A percentile compares a stretch with the other conserved stretches of the same genome.
These are phyloP conservation scores for Lagenaria siceraria DNA, from an alignment of 306 rosid genomes.

Conservation along the genomic window DNA sequence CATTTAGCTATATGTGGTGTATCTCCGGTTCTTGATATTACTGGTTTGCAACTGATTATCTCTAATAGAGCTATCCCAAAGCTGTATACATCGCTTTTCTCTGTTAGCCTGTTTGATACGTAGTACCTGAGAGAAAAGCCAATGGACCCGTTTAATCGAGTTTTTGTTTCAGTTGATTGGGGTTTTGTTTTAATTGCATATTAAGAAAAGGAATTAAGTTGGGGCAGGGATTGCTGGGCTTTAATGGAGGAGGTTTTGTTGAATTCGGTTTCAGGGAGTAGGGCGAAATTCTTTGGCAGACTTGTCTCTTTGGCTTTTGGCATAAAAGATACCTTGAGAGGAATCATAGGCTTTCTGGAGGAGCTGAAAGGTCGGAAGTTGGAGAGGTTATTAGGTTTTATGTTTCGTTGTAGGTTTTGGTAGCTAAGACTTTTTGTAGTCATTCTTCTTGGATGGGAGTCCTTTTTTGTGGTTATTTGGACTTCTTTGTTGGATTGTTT, in stretches of 20 bases:
- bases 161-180: background rate
- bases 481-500: background rate
- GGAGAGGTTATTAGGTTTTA: background rate
- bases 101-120: slow-evolving; percentile 12
- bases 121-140: slow-evolving; percentile 10
- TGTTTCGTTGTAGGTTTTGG: background rate
- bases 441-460: background rate
- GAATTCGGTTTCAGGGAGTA: background rate
- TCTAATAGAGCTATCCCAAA: slow-evolving; percentile 18
- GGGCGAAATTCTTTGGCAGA: background rate
- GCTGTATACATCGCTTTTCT: slow-evolving; percentile 26
- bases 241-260: background rate
- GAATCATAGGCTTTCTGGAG: background rate
- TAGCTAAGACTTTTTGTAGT: background rate
- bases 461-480: background rate
- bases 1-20: slow-evolving; percentile 11
- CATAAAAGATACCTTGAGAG: background rate
- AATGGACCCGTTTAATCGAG: background rate
- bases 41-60: slow-evolving; percentile 14
- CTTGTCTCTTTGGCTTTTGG: background rate
- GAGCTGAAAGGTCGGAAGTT: background rate
- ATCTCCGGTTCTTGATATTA: background rate
- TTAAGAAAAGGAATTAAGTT: background rate
- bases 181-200: background rate
- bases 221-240: background rate